Evolutionary conservation across 176 grass and related monocot species (phyloP), one percentile per base, ranked within the genome.

Genomic region (Aegilops sharonensis): DNA sequence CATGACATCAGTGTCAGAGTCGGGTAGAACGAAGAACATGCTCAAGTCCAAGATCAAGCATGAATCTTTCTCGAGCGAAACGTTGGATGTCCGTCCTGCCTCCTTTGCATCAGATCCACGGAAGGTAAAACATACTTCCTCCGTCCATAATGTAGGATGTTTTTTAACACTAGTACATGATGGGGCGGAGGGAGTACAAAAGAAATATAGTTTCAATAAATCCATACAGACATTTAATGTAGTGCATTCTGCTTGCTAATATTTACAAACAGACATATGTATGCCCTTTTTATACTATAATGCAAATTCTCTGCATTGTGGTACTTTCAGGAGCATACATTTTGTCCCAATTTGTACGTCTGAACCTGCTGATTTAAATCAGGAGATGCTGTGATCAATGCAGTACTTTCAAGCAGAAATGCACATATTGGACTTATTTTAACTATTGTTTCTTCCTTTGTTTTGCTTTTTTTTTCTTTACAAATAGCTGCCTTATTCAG

Each of bases 401-500:
- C 50, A 80, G 35, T 76, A 21, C 59, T 17, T 77, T 20, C 24
- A 69, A 77, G 23, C 35, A 77, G 47, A 77, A 32, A 75, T 24
- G 8, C 50, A 75, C 5, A 37, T 21, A 30, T 27, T 87, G 70
- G 24, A 64, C 72, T 84, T 43, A 78, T 88, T 77, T 88, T 77
- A 65, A 75, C 20, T 72, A 4, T 9, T 79, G 12, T 39, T 66
- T 71, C 4, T 69, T 31, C 25, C 79, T 78, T 42, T 75, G 36
- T 57, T 85, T 61, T 30, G 2, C 79, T 40, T 75, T 80, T 57
- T 75, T 68, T 37, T 78, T 93, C 65, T 64, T 77, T 88, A 43
- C 85, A 61, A 93, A 86, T 94, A 95, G 94, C 66, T 94, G 32
- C 87, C 93, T 86, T 81, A 82, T 88, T 88, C 84, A 59, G 82